Evolutionary conservation across 495 filamentous ascomycete species (phyloP), one percentile per base, ranked within the genome.

Genomic region (Neohortaea acidophila): DNA sequence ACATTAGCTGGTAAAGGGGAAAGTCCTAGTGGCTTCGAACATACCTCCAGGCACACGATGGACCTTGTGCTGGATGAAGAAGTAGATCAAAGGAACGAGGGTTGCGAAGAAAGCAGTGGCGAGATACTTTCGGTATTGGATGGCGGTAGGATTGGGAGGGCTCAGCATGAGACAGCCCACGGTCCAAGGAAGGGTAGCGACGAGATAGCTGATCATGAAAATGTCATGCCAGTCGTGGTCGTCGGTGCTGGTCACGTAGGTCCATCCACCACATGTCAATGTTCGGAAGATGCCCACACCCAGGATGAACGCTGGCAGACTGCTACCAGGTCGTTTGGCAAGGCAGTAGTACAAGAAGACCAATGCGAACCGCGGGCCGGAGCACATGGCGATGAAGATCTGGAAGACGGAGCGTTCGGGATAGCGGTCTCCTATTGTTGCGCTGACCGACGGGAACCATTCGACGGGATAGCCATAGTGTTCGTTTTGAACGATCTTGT

Each of bases 141-240:
- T 69, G 3, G 91, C 84, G 34, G 63, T 71, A 19, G 73, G 66
- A 55, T 96, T 94, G 45, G 77, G 76, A 3, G 89, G 87, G 55
- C 85, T 94, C 25, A 96, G 64, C 10, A 77, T 77, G 32, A 96
- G 69, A 56, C 86, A 94, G 32, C 91, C 91, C 21, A 82, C 49
- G 1, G 86, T 96, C 91, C 91, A 99, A 4, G 91, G 91, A 39
- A 99, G 64, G 0, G 91, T 96, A 11, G 84, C 79, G 31, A 96
- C 76, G 33, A 99, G 61, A 57, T 99, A 99, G 20, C 84, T 92
- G 50, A 99, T 92, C 91, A 99, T 99, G 60, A 96, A 87, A 38
- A 94, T 89, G 58, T 99, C 91, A 54, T 99, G 91, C 85, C 84
- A 94, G 57, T 87, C 74, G 58, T 99, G 91, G 56, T 96, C 84